phyloP scores from a whole-genome alignment of 73 alveolate species.

The Uronychia setigera region DNA sequence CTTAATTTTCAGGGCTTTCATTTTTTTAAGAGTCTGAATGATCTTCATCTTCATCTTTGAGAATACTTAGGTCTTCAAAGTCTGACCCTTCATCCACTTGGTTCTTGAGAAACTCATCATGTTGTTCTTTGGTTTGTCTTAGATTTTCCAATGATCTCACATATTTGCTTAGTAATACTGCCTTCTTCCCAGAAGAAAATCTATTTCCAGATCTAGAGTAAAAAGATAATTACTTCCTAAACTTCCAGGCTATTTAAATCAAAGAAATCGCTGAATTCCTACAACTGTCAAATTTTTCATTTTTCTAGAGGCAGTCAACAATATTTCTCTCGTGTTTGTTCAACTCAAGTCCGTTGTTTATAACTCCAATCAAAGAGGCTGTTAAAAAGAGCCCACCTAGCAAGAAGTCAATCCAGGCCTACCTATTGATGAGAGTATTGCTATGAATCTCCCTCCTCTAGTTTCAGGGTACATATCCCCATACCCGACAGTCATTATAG shows the following conservation, averaged over 20 bases:
- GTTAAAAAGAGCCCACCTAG: neutral
- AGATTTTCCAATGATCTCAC: neutral
- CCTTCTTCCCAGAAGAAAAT: neutral
- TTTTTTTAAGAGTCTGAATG: neutral
- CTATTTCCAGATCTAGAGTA: neutral
- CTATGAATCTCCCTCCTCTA: neutral
- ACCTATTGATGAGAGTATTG: neutral
- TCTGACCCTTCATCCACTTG: neutral
- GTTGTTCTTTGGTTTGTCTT: neutral
- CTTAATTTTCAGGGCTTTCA: too few relatives aligned
- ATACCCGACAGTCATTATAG: neutral
- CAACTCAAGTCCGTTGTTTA: neutral
- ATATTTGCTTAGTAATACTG: neutral
- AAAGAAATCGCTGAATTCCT: neutral
- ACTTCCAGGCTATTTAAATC: neutral
- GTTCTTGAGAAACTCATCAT: neutral
- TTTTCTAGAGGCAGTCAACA: neutral
- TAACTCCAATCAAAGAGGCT: neutral
- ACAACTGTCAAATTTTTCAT: neutral
- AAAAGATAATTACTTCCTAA: neutral
- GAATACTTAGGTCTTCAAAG: neutral
- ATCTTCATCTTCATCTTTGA: neutral
- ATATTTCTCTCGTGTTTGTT: neutral
- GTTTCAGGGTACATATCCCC: neutral
- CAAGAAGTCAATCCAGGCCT: neutral